Evolutionary conservation across 2,329 filamentous ascomycete species (phyloP).

Genomic region (Hypocrella siamensis): DNA sequence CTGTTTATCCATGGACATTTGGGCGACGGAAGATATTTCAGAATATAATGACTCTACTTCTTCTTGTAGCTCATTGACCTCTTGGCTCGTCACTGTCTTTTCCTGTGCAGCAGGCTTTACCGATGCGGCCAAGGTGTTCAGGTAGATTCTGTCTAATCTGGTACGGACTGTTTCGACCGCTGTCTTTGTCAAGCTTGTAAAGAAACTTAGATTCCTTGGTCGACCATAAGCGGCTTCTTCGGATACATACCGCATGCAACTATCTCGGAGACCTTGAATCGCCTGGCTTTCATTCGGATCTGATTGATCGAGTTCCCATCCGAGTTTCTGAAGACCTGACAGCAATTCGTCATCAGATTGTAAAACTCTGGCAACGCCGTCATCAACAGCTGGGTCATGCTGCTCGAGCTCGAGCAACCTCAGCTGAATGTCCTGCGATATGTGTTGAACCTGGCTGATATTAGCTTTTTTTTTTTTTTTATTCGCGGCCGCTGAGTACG

Average conservation of each 20-base stretch:
- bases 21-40: slow-evolving; percentile 52
- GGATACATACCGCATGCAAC: slow-evolving; percentile 30
- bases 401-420: slow-evolving; percentile 33
- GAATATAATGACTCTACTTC: slow-evolving; percentile 55
- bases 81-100: slow-evolving; percentile 16
- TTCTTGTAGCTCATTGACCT: slow-evolving; percentile 37
- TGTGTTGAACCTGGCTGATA: slow-evolving; percentile 26
- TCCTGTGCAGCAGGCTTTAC: slow-evolving; percentile 13
- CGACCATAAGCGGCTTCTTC: too few relatives aligned
- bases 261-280: slow-evolving; percentile 42
- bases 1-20: slow-evolving; percentile 56
- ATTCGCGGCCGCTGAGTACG: neutral
- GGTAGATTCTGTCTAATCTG: slow-evolving; percentile 37
- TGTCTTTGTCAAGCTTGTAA: slow-evolving; percentile 36
- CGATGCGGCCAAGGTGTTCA: slow-evolving; percentile 24
- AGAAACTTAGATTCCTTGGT: too few relatives aligned
- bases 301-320: slow-evolving; percentile 40
- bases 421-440: slow-evolving; percentile 29
- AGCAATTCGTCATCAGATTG: slow-evolving; percentile 50
- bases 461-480: neutral
- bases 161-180: slow-evolving; percentile 39
- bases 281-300: slow-evolving; percentile 34
- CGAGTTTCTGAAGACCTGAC: slow-evolving; percentile 48
- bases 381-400: slow-evolving; percentile 30
- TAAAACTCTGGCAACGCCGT: slow-evolving; percentile 33